phyloP scores from a whole-genome alignment of 2,329 filamentous ascomycete species.

The Ophiostoma quercus region DNA sequence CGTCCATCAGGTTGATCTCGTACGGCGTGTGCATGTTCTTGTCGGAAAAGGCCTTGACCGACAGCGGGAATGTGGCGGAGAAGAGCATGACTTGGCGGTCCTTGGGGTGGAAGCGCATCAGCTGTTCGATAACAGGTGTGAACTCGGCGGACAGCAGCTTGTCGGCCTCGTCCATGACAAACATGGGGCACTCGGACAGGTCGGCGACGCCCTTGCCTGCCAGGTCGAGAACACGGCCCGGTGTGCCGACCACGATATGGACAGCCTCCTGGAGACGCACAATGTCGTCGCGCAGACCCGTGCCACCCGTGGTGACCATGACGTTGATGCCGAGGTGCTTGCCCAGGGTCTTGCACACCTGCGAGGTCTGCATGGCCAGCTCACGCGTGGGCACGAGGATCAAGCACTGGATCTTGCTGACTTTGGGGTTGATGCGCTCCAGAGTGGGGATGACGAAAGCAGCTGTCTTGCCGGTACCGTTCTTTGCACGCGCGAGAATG shows the following conservation, averaged over 20 bases:
- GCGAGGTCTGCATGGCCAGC: constrained; percentile 94
- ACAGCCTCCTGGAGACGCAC: constrained; percentile 89
- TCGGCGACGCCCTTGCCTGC: constrained; percentile 96
- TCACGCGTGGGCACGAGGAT: constrained; percentile 96
- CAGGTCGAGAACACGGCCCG: constrained; percentile 90
- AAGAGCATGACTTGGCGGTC: constrained; percentile 99
- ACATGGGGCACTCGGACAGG: constrained; percentile 91
- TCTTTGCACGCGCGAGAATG: constrained; percentile 93
- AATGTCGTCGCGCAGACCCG: constrained; percentile 91
- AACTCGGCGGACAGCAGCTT: constrained; percentile 96
- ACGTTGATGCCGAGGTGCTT: constrained; percentile 97
- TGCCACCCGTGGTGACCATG: constrained; percentile 98
- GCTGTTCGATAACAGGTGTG: constrained; percentile 93
- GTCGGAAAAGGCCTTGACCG: constrained; percentile 96
- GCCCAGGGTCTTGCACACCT: constrained; percentile 97
- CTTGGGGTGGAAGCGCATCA: constrained; percentile 91
- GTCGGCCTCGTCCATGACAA: constrained; percentile 99
- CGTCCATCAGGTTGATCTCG: constrained; percentile 99
- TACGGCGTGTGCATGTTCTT: constrained; percentile 96
- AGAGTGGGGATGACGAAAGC: constrained; percentile 95
- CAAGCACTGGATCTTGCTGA: constrained; percentile 90
- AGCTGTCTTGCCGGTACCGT: constrained; percentile 96
- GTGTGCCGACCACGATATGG: constrained; percentile 96
- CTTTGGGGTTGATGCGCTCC: constrained; percentile 94
- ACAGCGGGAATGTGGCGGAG: constrained; percentile 93